Evolutionary conservation across 192 early-diverging fungal species (phyloP).

Genomic region (Coemansia sp.): DNA sequence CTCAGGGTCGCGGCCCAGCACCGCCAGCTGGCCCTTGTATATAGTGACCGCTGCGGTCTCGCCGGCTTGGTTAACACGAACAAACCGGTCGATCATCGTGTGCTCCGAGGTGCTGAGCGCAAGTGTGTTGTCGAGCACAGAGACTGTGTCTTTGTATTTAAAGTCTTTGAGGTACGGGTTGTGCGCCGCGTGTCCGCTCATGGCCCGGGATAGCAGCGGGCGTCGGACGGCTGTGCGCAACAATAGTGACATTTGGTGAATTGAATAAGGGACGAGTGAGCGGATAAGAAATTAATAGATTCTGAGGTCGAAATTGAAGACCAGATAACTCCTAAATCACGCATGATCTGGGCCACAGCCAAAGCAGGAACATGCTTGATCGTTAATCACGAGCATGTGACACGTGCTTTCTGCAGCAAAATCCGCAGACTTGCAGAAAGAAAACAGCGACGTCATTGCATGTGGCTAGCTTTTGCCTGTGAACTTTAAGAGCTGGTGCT

Average conservation of each 20-base stretch:
- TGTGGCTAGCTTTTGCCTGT: background rate
- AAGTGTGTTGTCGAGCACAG: conserved; percentile 26
- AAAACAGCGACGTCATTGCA: no score
- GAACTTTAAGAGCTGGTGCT: background rate
- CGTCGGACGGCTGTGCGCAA: conserved; percentile 1
- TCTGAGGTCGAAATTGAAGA: no score
- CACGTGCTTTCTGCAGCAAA: no score
- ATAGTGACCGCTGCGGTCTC: conserved; percentile 95
- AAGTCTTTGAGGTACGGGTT: conserved; percentile 49
- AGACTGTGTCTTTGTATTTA: conserved; percentile 27
- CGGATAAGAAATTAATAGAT: no score
- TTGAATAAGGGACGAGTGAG: no score
- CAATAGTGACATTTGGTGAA: background rate
- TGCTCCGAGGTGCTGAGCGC: conserved; percentile 58
- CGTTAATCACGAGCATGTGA: no score
- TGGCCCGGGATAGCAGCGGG: conserved; percentile 5
- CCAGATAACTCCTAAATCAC: no score
- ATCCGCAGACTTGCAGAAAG: no score
- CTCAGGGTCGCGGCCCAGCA: conserved; percentile 68
- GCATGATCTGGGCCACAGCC: no score
- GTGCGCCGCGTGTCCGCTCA: conserved; percentile 37
- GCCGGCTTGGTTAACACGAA: conserved; percentile 96
- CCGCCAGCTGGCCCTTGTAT: conserved; percentile 91
- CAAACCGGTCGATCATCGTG: conserved; percentile 67
- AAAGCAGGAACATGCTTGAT: no score